Evolutionary conservation across 1,284 basidiomycete genomes (phyloP).

Genomic region (Trichosporon inkin): DNA sequence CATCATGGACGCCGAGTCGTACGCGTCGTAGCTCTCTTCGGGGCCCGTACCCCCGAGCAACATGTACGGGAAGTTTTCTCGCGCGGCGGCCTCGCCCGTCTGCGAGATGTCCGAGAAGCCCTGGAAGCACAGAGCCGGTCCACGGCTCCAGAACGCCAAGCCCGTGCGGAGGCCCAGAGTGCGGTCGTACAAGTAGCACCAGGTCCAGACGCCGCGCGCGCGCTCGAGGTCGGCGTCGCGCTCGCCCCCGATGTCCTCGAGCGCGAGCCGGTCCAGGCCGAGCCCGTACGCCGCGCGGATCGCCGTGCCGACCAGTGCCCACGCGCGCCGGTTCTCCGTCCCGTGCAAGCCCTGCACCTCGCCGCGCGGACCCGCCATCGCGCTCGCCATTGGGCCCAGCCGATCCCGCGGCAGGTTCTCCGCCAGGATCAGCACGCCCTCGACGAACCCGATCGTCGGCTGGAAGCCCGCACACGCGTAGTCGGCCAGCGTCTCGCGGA

Average conservation of each 20-base stretch:
- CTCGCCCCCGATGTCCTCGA: constrained; percentile 33
- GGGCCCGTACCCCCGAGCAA: not conserved
- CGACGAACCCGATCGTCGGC: constrained; percentile 49
- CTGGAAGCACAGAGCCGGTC: constrained; percentile 49
- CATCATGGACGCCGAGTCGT: constrained; percentile 42
- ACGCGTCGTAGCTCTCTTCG: constrained; percentile 11
- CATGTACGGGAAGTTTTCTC: constrained; percentile 49
- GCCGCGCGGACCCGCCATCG: constrained; percentile 27
- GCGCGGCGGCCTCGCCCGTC: constrained; percentile 44
- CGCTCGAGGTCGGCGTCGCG: constrained; percentile 43
- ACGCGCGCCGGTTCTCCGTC: constrained; percentile 48
- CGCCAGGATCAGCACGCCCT: constrained; percentile 50
- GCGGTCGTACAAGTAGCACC: constrained; percentile 52
- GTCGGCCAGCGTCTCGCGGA: constrained; percentile 43
- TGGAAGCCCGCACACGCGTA: constrained; percentile 46
- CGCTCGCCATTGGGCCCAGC: constrained; percentile 2
- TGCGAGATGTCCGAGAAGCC: constrained; percentile 45
- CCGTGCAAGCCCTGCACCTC: constrained; percentile 39
- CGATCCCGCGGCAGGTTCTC: constrained; percentile 42
- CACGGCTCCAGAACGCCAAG: constrained; percentile 52
- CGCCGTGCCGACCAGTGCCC: constrained; percentile 51
- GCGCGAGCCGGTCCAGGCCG: constrained; percentile 44
- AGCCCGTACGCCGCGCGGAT: constrained; percentile 48
- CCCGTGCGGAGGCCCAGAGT: constrained; percentile 50
- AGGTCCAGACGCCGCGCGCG: constrained; percentile 51